These are phyloP conservation scores for Gracilariopsis chorda DNA, from an alignment of 23 red algal species.

Conservation along the genomic window DNA sequence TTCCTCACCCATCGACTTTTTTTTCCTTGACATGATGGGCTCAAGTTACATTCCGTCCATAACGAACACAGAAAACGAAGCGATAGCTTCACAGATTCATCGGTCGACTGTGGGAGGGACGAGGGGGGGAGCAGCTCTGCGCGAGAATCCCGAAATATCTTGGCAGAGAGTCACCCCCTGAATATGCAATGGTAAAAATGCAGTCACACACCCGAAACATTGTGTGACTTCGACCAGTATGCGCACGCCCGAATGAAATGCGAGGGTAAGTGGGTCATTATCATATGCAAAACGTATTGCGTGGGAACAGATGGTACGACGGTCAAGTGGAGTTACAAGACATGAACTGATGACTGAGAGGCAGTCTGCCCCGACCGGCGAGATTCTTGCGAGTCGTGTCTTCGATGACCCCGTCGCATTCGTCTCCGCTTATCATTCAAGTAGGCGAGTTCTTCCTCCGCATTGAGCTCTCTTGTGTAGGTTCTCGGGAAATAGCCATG, in stretches of 20 bases:
- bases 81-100: no score
- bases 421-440: conserved; percentile 32
- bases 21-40: no score
- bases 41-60: no score
- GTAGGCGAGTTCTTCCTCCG: conserved; percentile 72
- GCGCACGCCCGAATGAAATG: no score
- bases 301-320: background rate
- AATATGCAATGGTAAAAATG: conserved; percentile 7
- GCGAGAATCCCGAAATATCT: conserved; percentile 6
- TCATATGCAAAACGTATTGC: background rate
- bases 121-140: background rate
- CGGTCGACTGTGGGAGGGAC: no score
- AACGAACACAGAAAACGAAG: no score
- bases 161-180: background rate
- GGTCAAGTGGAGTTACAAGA: conserved; percentile 3
- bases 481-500: conserved; percentile 68
- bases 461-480: conserved; percentile 53
- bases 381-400: conserved; percentile 47
- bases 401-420: conserved; percentile 39
- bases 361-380: conserved; percentile 37
- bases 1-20: no score
- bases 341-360: conserved; percentile 28
- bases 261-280: background rate
- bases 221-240: background rate
- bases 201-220: conserved; percentile 19